Percentiles rank a stretch among this genome's conserved stretches.
Evolutionary conservation across 768 basidiomycete species (phyloP).

Genomic region (Paxillus rubicundulus): DNA sequence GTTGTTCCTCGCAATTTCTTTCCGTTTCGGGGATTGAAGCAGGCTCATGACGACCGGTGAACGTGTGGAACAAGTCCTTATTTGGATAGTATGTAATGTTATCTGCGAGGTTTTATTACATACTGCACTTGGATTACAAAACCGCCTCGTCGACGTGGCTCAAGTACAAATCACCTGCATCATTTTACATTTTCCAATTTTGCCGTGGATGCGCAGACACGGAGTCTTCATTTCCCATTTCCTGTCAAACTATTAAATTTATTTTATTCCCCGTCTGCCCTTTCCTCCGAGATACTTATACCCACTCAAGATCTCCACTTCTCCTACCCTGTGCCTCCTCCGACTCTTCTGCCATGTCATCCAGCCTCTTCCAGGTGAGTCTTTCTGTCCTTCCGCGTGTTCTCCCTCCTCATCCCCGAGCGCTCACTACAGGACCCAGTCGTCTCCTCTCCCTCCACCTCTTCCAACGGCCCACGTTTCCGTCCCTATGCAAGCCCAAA

Average conservation of each 20-base stretch:
- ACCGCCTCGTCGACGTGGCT: constrained; percentile 38
- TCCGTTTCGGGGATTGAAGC: constrained; percentile 38
- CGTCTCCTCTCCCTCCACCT: constrained; percentile 26
- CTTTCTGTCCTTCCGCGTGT: constrained; percentile 6
- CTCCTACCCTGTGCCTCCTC: background rate
- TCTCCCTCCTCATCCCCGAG: constrained; percentile 1
- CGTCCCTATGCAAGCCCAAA: constrained; percentile 72
- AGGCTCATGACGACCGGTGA: constrained; percentile 34
- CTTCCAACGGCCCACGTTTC: constrained; percentile 38
- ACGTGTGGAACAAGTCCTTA: constrained; percentile 43
- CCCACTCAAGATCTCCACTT: background rate
- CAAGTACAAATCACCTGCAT: constrained; percentile 18
- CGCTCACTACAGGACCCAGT: constrained; percentile 29
- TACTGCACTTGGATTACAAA: constrained; percentile 26
- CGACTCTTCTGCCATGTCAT: constrained; percentile 35
- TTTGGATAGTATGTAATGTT: constrained; percentile 35
- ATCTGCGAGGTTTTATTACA: constrained; percentile 8
- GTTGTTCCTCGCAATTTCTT: constrained; percentile 31
- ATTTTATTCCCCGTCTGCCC: constrained; percentile 16
- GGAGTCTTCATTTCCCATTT: constrained; percentile 27
- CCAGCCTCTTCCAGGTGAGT: constrained; percentile 45
- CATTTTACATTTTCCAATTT: constrained; percentile 30
- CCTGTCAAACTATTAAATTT: constrained; percentile 13
- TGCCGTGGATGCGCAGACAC: constrained; percentile 17
- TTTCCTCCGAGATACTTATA: constrained; percentile 18